phyloP scores from a whole-genome alignment of 2,329 filamentous ascomycete genomes.

The Dothidotthia symphoricarpi region DNA sequence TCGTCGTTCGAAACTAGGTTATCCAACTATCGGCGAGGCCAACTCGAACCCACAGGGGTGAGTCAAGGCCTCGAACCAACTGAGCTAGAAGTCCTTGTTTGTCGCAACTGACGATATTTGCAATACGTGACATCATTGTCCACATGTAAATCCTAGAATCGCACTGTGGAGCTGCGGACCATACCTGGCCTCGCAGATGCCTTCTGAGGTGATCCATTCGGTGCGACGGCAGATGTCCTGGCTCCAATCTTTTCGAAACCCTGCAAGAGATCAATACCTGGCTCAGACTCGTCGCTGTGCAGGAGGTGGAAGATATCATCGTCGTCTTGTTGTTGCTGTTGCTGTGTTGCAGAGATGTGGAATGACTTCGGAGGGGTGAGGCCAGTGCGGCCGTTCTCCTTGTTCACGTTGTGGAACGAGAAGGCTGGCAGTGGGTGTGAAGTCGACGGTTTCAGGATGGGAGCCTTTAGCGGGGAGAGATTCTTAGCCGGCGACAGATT shows the following conservation, averaged over 20 bases:
- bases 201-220: constrained; percentile 39
- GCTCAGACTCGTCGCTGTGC: constrained; percentile 59
- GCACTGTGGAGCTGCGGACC: constrained; percentile 33
- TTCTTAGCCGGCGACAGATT: constrained; percentile 34
- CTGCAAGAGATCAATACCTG: constrained; percentile 68
- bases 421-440: constrained; percentile 23
- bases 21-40: constrained; percentile 2
- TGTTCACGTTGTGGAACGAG: constrained; percentile 16
- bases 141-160: constrained; percentile 24
- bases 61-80: too few species aligned
- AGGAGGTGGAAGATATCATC: constrained; percentile 59
- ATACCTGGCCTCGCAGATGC: constrained; percentile 27
- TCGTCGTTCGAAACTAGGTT: constrained; percentile 5
- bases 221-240: constrained; percentile 29
- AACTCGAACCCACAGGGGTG: too few species aligned
- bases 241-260: constrained; percentile 73
- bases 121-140: background rate
- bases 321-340: constrained; percentile 42
- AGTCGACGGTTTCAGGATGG: constrained; percentile 28
- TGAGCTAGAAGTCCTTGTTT: too few species aligned
- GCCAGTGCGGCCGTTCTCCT: constrained; percentile 24
- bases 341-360: constrained; percentile 19
- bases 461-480: constrained; percentile 34
- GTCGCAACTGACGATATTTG: too few species aligned
- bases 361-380: constrained; percentile 33